phyloP scores from a whole-genome alignment of 768 basidiomycete species.

The Xanthoconium stramineum region DNA sequence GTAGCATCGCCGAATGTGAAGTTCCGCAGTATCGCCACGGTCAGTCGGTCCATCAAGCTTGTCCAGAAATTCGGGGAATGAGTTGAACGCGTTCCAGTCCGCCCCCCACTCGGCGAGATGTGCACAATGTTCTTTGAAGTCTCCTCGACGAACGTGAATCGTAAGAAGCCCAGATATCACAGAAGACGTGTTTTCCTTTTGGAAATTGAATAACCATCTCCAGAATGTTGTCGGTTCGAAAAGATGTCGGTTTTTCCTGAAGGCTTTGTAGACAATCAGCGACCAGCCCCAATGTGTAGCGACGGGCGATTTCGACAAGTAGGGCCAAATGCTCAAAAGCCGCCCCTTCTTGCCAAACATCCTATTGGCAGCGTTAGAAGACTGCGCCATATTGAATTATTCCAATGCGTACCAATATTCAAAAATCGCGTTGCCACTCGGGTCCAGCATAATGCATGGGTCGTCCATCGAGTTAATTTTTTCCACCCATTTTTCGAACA shows the following conservation, averaged over 20 bases:
- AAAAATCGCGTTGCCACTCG: slow-evolving; percentile 28
- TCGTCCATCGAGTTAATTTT: slow-evolving; percentile 34
- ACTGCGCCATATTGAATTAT: neutral
- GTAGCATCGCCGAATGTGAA: slow-evolving; percentile 40
- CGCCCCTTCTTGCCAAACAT: slow-evolving; percentile 32
- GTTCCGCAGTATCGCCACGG: slow-evolving; percentile 19
- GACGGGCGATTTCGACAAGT: slow-evolving; percentile 33
- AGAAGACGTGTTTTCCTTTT: slow-evolving; percentile 4
- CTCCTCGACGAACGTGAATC: slow-evolving; percentile 51
- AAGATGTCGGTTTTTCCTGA: slow-evolving; percentile 29
- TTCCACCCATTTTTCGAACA: slow-evolving; percentile 40
- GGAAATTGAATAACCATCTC: neutral
- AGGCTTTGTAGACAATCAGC: slow-evolving; percentile 30
- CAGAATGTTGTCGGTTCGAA: slow-evolving; percentile 11
- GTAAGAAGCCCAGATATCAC: slow-evolving; percentile 43
- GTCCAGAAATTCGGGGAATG: slow-evolving; percentile 41
- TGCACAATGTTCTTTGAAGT: slow-evolving; percentile 45
- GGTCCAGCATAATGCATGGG: slow-evolving; percentile 38
- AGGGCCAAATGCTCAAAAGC: slow-evolving; percentile 36
- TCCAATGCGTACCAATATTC: slow-evolving; percentile 33
- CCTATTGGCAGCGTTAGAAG: slow-evolving; percentile 19
- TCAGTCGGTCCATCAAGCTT: slow-evolving; percentile 31
- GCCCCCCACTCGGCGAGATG: slow-evolving; percentile 34
- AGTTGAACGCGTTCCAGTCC: slow-evolving; percentile 44
- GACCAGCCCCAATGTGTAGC: slow-evolving; percentile 39